Evolutionary conservation across 805 yeast genomes (phyloP), one percentile per base, ranked within the genome.

Genomic region (Candida dajiaensis): DNA sequence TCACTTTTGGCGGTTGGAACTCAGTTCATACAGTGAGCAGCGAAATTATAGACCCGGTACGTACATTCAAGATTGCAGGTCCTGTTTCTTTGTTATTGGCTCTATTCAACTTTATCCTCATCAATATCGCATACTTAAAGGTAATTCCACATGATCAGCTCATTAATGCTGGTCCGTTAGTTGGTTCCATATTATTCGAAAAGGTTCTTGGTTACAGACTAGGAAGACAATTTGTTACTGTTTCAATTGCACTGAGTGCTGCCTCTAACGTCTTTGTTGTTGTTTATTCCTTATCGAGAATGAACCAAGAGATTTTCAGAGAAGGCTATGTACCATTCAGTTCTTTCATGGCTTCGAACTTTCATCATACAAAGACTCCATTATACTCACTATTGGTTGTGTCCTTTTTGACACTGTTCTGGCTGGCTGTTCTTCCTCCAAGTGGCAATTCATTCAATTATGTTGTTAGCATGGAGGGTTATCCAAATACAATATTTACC

Each of bases 221-320:
- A 8, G 86, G 88, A 2, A 68, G 76, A 39, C 75, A 72, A 50
- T 63, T 81, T 40, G 69, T 81, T 41, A 76, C 85, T 0, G 57
- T 77, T 31, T 70, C 83, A 0, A 75, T 81, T 23, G 84, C 85
- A 0, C 47, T 80, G n/a, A 77, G 81, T 36, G 72, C 85, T 5
- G 78, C 77, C 1, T 83, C 86, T 0, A 81, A 81, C 54, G 76
- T 81, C 3, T 73, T 80, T 59, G 85, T 81, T 11, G 83, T 78
- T 1, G 53, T 79, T 16, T 81, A 80, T 57, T 72, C 80, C 5
- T 67, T 78, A 11, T 77, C 85, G 0, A 68, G 88, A 57, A 75
- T 77, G 67, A 77, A 77, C 51, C 88, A 81, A 57, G 86, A 81
- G 59, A 76, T 77, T 5, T 80, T 81, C 52, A 67, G 83, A 47